phyloP scores from a whole-genome alignment of 148 eudicot genomes.

The Rheum nobile region DNA sequence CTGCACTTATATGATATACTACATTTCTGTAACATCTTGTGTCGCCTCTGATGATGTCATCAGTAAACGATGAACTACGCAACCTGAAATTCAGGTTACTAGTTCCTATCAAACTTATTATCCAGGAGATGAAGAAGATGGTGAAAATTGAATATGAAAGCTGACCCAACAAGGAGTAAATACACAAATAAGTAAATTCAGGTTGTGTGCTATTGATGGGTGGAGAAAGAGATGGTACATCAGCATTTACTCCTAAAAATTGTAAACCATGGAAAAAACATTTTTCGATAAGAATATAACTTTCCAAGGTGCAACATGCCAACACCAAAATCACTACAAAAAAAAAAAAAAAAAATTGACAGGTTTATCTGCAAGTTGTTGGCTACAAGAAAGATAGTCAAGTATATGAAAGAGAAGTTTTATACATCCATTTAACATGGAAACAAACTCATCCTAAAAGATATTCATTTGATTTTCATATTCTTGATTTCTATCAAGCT shows the following conservation, averaged over 20 bases:
- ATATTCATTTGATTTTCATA: background rate
- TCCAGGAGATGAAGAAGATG: background rate
- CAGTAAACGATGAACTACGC: background rate
- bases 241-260: background rate
- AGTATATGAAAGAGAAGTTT: background rate
- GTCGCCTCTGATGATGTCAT: background rate
- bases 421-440: too few relatives aligned
- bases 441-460: too few relatives aligned
- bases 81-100: background rate
- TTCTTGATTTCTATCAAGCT: background rate
- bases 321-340: too few relatives aligned
- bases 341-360: background rate
- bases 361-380: background rate
- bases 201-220: background rate
- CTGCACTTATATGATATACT: too few relatives aligned
- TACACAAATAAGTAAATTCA: background rate
- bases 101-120: background rate
- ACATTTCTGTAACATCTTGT: background rate
- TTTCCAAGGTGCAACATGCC: too few relatives aligned
- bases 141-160: background rate
- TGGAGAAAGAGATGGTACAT: background rate
- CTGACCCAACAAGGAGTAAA: background rate
- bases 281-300: too few relatives aligned
- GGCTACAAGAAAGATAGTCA: background rate
- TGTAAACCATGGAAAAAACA: slow-evolving; percentile 1